phyloP scores from a whole-genome alignment of 1,139 yeast species.

The Pichia cactophila region DNA sequence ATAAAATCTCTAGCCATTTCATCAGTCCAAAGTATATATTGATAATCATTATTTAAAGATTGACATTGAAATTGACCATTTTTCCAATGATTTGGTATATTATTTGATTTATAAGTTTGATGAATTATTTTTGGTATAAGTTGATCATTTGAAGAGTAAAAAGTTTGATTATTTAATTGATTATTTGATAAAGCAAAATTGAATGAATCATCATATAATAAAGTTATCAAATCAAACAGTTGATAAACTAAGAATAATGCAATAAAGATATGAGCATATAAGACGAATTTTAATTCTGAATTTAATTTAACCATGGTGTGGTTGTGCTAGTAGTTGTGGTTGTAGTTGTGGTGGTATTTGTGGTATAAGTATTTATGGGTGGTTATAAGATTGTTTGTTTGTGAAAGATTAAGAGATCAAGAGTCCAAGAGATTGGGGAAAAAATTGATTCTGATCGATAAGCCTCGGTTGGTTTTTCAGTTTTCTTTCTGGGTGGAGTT shows the following conservation, averaged over 20 bases:
- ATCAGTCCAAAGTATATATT: constrained; percentile 89
- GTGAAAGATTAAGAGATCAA: no score
- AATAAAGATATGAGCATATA: constrained; percentile 50
- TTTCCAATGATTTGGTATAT: constrained; percentile 76
- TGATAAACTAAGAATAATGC: constrained; percentile 52
- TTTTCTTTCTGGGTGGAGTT: no score
- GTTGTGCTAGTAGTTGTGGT: no score
- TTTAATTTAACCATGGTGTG: constrained; percentile 31
- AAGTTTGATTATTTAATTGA: constrained; percentile 41
- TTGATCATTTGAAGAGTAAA: constrained; percentile 32
- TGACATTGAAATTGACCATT: constrained; percentile 70
- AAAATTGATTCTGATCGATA: no score
- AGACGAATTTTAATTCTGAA: constrained; percentile 53
- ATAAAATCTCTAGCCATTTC: constrained; percentile 74
- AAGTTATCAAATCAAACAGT: constrained; percentile 67
- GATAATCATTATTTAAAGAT: constrained; percentile 77
- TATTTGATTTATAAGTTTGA: constrained; percentile 77
- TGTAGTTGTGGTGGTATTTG: no score
- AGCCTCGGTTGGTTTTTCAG: no score
- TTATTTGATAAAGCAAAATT: constrained; percentile 52
- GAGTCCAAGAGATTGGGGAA: no score
- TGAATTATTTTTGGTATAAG: constrained; percentile 85
- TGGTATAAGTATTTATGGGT: no score
- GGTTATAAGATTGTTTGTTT: no score
- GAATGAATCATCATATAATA: constrained; percentile 65